Base-by-base conservation (phyloP, 2,329 filamentous ascomycete species). In the Cytospora chrysosperma region DNA sequence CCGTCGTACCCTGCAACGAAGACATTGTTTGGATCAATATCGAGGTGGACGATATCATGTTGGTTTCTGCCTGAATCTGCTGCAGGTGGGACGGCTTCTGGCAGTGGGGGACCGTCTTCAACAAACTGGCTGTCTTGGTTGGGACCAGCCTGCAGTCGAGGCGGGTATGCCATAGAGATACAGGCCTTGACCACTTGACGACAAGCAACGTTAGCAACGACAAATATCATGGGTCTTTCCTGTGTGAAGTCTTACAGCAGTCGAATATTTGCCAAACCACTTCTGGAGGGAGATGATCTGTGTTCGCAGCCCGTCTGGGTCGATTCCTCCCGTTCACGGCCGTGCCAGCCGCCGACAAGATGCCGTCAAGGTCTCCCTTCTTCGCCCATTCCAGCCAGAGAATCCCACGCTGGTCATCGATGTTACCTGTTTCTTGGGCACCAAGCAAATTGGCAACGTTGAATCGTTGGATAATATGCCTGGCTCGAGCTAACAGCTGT, bases 391-490 rank as follows among this genome's bases (percentile, higher is more conserved):
- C 57, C 1, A 26, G 12, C 32, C 32, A 40, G 10, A 37, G 3
- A 1, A 59, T 27, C 10, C 15, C 15, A 8, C 1, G 1, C 12
- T 10, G 21, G 17, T 52, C 17, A 13, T 21, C 12, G 7, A 52
- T 50, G 3, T 40, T 7, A 3, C 17, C 13, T 21, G 4, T 2
- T 1, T 24, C 37, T 13, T n/a, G 2, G 2, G 8, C 13, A 3
- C 27, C 6, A 19, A 47, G 6, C 24, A 59, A 30, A 5, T 17
- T 21, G 27, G 2, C 4, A 40, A 59, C 3, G 21, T 37, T 8
- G 24, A 59, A 59, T 8, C 57, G 57, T 34, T 59, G 57, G 15
- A 59, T n/a, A 12, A 59, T 52, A 13, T 59, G 57, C 3, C 26
- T 30, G 15, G 57, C 57, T 28, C 57, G 47, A 28, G 47, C 57